Conservation (phyloP, 2,329 filamentous ascomycete genomes). For the Dryadomyces quercivorus region DNA sequence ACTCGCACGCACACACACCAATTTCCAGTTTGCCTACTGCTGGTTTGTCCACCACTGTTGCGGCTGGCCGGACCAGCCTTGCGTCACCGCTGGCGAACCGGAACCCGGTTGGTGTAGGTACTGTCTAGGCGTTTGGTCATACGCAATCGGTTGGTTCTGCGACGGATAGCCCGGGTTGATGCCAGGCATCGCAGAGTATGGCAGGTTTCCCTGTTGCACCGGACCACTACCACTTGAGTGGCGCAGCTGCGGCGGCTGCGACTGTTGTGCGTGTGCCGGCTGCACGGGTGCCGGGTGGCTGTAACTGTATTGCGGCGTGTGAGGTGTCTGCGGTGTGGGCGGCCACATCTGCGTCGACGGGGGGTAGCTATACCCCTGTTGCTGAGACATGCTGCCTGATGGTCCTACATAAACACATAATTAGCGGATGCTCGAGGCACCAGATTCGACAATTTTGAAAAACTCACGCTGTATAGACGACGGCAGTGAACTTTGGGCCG, state of each 20-base stretch:
- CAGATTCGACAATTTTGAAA: not conserved
- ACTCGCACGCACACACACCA: not conserved
- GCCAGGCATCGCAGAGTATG: constrained; percentile 50
- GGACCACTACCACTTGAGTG: constrained; percentile 41
- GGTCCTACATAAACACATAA: constrained; percentile 50
- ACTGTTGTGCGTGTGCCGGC: constrained; percentile 36
- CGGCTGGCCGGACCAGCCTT: constrained; percentile 43
- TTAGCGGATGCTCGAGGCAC: constrained; percentile 19
- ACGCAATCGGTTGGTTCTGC: constrained; percentile 44
- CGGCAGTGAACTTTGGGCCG: constrained; percentile 61
- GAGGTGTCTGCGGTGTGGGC: constrained; percentile 54
- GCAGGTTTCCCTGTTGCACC: constrained; percentile 43
- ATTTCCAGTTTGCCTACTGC: constrained; percentile 24
- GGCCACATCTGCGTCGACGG: constrained; percentile 53
- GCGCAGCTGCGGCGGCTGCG: constrained; percentile 46
- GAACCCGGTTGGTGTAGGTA: constrained; percentile 55
- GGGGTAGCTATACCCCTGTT: constrained; percentile 50
- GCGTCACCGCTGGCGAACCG: constrained; percentile 34
- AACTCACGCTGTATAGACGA: constrained; percentile 33
- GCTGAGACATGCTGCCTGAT: constrained; percentile 37
- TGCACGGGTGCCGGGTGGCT: constrained; percentile 40
- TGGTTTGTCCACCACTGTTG: constrained; percentile 46
- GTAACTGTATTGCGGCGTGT: constrained; percentile 45
- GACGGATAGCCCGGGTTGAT: constrained; percentile 45
- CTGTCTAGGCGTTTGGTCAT: constrained; percentile 51